These are phyloP conservation scores for Globisporangium orthogonon DNA, from an alignment of 352 stramenopile genomes.

Conservation along the genomic window DNA sequence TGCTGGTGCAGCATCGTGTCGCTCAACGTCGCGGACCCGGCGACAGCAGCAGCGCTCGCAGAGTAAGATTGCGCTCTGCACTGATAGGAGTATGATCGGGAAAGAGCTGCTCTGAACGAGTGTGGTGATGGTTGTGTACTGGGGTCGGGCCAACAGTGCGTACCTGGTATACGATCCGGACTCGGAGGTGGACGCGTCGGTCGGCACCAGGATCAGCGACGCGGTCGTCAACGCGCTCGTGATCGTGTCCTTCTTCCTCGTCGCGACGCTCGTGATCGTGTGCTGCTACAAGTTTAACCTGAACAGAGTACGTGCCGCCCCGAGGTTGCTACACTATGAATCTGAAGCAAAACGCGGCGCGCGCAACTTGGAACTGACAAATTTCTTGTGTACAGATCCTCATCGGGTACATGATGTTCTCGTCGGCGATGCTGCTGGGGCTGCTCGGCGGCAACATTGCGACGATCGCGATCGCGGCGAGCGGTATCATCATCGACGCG, in stretches of 20 bases:
- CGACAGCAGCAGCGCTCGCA: conserved; percentile 59
- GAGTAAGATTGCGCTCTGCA: conserved; percentile 27
- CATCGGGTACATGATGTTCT: conserved; percentile 89
- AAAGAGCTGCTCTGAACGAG: background rate
- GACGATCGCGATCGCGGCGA: conserved; percentile 54
- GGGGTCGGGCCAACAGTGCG: conserved; percentile 24
- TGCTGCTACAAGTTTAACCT: conserved; percentile 90
- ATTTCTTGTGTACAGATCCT: conserved; percentile 33
- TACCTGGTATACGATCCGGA: conserved; percentile 78
- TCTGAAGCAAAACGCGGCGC: background rate
- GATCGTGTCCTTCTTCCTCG: conserved; percentile 87
- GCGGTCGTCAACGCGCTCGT: conserved; percentile 84
- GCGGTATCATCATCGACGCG: conserved; percentile 55
- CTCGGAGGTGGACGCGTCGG: conserved; percentile 37
- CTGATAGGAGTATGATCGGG: background rate
- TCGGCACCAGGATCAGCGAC: conserved; percentile 63
- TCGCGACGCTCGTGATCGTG: conserved; percentile 89
- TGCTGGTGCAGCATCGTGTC: conserved; percentile 53
- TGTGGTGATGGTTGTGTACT: background rate
- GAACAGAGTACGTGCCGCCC: conserved; percentile 35
- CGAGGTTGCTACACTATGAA: background rate
- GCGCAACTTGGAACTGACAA: background rate
- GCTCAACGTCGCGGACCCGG: conserved; percentile 70
- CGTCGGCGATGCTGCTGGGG: conserved; percentile 80
- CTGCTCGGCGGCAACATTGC: conserved; percentile 84